These are phyloP conservation scores for Ambrosiella cleistominuta DNA, from an alignment of 2,329 filamentous ascomycete genomes.

Conservation along the genomic window DNA sequence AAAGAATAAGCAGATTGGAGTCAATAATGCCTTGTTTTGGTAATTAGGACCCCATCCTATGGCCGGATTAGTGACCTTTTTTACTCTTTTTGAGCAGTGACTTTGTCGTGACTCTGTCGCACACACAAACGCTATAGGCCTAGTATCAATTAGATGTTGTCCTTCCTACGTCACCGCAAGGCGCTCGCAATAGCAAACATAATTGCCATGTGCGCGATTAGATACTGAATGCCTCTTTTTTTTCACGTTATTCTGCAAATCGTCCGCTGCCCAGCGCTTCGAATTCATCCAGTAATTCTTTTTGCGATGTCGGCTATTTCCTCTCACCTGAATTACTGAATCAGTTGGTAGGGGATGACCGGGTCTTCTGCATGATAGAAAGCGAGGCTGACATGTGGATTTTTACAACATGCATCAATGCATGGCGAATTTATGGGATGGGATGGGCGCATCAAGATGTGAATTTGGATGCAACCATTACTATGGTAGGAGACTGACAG, in stretches of 20 bases:
- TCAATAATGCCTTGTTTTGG: no score
- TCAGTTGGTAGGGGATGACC: background rate
- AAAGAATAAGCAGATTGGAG: no score
- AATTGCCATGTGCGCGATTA: background rate
- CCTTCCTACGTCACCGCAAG: no score
- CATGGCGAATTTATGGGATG: background rate
- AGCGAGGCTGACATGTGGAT: background rate
- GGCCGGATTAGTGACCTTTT: no score
- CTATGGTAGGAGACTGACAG: background rate
- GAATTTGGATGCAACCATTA: background rate
- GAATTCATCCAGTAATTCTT: no score
- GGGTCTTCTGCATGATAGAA: background rate
- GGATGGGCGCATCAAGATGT: background rate
- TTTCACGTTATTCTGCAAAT: no score
- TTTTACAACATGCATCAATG: background rate
- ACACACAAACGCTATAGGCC: no score
- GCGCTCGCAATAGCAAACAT: background rate
- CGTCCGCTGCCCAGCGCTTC: background rate
- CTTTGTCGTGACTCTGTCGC: no score
- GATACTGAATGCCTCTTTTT: background rate
- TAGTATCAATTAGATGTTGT: no score
- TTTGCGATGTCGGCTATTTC: background rate
- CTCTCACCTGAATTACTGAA: background rate
- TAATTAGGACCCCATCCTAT: no score
- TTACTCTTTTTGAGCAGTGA: no score